Evolutionary conservation across 257 asterid genomes (phyloP), one percentile per base, ranked within the genome.

Genomic region (Fraxinus pennsylvanica): DNA sequence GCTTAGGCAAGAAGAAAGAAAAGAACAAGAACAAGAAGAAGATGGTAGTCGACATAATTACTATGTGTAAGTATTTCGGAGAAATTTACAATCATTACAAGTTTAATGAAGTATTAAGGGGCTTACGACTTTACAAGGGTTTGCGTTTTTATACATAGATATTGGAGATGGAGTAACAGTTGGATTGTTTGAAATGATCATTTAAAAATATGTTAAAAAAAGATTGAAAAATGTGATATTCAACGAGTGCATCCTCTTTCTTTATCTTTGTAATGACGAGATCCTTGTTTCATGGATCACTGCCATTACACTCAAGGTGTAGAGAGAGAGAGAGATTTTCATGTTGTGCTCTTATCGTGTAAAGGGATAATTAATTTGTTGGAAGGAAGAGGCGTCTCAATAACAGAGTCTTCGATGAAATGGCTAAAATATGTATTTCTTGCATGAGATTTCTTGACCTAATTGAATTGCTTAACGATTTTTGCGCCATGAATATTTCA

Each of bases 211-310:
- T 22, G 67, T 59, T 59, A 13, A 47, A 47, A 47, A 47, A 47
- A 38, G 63, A 71, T 54, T 36, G 81, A 69, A 25, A 82, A 74
- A 74, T 69, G 54, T 63, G n/a, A 71, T 29, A 66, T 74, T 83
- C 72, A 84, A 74, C 35, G 12, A 59, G 14, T 21, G 65, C 65
- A 2, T 54, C n/a, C 19, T 33, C 22, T 43, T 45, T 74, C 68
- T 86, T 74, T 80, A 73, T 74, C 85, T 81, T 61, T 1, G 81
- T 75, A 78, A 57, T 76, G 74, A 84, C 35, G 89, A 78, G 87
- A 87, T 90, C 93, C 90, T 89, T 85, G 92, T 89, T 89, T 91
- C 85, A 80, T 82, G 97, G 97, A 91, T 92, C 91, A 82, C 87
- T 84, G 85, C 82, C 79, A 83, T 84, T 85, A 50, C 88, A 92